phyloP scores from a whole-genome alignment of 768 basidiomycete species.

The Tricholoma sp. region DNA sequence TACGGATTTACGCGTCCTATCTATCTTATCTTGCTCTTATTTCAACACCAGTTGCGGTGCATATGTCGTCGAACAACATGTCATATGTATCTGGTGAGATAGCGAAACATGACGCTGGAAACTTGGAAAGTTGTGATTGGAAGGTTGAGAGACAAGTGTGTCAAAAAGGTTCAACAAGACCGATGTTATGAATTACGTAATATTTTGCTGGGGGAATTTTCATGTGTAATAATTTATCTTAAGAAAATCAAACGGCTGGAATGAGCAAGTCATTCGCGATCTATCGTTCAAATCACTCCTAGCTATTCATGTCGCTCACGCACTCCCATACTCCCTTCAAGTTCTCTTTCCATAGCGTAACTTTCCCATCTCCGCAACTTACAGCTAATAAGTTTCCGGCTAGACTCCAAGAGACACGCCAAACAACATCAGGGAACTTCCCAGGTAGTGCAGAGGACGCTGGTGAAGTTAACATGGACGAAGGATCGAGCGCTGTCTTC shows the following conservation, averaged over 20 bases:
- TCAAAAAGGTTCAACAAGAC: neutral
- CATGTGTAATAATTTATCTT: neutral
- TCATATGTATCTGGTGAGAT: no score
- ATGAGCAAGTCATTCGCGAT: neutral
- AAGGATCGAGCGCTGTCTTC: slow-evolving; percentile 76
- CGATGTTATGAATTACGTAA: no score
- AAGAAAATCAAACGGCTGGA: neutral
- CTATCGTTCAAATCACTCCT: slow-evolving; percentile 10
- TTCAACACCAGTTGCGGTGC: no score
- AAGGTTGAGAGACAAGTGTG: no score
- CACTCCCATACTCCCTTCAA: slow-evolving; percentile 95
- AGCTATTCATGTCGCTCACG: slow-evolving; percentile 92
- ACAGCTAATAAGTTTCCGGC: slow-evolving; percentile 96
- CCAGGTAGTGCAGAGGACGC: slow-evolving; percentile 48
- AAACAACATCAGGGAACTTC: slow-evolving; percentile 95
- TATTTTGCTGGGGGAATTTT: no score
- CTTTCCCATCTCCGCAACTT: slow-evolving; percentile 96
- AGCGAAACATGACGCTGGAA: no score
- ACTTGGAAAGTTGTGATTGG: no score
- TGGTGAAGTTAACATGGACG: slow-evolving; percentile 43
- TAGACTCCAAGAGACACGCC: slow-evolving; percentile 98
- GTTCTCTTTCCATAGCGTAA: slow-evolving; percentile 98
- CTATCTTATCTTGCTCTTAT: no score
- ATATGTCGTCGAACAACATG: no score
- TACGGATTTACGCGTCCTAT: neutral